A percentile compares a stretch with the other conserved stretches of the same genome.
phyloP scores from a whole-genome alignment of 2,329 filamentous ascomycete genomes.

The Fusarium sp. region DNA sequence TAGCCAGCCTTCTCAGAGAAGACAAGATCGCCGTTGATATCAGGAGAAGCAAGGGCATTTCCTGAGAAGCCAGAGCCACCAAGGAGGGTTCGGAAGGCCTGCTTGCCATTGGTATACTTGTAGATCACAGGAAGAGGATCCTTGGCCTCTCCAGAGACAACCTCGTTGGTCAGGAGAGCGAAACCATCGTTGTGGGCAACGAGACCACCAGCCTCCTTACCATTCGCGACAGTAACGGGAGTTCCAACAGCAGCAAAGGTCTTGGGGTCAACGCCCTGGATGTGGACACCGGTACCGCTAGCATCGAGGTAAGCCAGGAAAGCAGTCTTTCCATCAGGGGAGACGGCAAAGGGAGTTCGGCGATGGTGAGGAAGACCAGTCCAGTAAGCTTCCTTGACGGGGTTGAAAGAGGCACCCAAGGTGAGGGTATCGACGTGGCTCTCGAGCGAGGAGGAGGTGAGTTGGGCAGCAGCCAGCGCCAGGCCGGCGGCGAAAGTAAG shows the following conservation, averaged over 20 bases:
- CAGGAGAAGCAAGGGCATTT: slow-evolving; percentile 61
- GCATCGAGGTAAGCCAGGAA: slow-evolving; percentile 69
- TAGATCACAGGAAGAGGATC: slow-evolving; percentile 67
- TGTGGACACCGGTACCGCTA: slow-evolving; percentile 63
- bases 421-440: slow-evolving; percentile 54
- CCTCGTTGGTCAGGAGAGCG: slow-evolving; percentile 68
- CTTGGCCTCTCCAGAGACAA: slow-evolving; percentile 58
- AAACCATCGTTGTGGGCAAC: slow-evolving; percentile 72
- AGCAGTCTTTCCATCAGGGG: slow-evolving; percentile 66
- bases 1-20: slow-evolving; percentile 64
- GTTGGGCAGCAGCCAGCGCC: slow-evolving; percentile 40
- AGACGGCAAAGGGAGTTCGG: slow-evolving; percentile 69
- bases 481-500: slow-evolving; percentile 39
- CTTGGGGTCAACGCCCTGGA: slow-evolving; percentile 64
- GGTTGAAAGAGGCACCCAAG: slow-evolving; percentile 63
- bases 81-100: slow-evolving; percentile 67
- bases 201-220: slow-evolving; percentile 67
- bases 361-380: slow-evolving; percentile 68
- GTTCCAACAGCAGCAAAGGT: slow-evolving; percentile 64
- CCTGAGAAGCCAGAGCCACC: slow-evolving; percentile 64
- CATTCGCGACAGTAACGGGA: slow-evolving; percentile 60
- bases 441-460: slow-evolving; percentile 40
- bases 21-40: slow-evolving; percentile 70
- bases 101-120: slow-evolving; percentile 62
- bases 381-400: slow-evolving; percentile 69